Percentiles rank a stretch among this genome's conserved stretches.
Evolutionary conservation across 768 basidiomycete species (phyloP).

Genomic region (Hydnomerulius pinastri): DNA sequence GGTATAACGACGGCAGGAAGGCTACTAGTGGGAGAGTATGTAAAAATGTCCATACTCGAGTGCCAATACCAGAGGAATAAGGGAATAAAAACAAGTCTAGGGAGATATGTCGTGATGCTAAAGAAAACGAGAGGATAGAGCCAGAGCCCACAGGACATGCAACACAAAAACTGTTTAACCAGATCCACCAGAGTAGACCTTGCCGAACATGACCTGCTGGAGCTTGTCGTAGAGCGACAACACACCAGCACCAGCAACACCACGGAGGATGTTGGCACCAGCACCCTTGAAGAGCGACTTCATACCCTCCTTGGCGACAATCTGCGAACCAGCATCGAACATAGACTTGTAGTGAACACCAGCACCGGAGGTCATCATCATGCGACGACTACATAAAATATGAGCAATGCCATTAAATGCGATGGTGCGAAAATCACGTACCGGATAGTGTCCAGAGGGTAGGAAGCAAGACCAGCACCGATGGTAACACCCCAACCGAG

Average conservation of each 20-base stretch:
- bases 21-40: conserved; percentile 28
- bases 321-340: conserved; percentile 95
- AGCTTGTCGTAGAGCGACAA: conserved; percentile 99
- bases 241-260: conserved; percentile 99
- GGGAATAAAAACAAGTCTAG: conserved; percentile 38
- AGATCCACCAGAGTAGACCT: conserved; percentile 95
- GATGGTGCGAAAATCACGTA: conserved; percentile 23
- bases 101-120: conserved; percentile 24
- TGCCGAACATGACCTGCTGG: conserved; percentile 95
- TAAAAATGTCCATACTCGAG: conserved; percentile 19
- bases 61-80: conserved; percentile 21
- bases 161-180: conserved; percentile 20
- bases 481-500: conserved; percentile 99
- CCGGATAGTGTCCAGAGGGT: conserved; percentile 92
- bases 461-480: conserved; percentile 98
- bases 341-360: conserved; percentile 98
- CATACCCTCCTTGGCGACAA: conserved; percentile 91
- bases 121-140: conserved; percentile 34
- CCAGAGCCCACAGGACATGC: conserved; percentile 25
- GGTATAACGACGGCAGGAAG: conserved; percentile 10
- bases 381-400: conserved; percentile 81
- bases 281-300: conserved; percentile 99
- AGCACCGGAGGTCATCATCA: conserved; percentile 99
- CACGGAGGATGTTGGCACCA: conserved; percentile 94
- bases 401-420: conserved; percentile 16